These are phyloP conservation scores for Monascus purpureus DNA, from an alignment of 495 filamentous ascomycete genomes.

Conservation along the genomic window DNA sequence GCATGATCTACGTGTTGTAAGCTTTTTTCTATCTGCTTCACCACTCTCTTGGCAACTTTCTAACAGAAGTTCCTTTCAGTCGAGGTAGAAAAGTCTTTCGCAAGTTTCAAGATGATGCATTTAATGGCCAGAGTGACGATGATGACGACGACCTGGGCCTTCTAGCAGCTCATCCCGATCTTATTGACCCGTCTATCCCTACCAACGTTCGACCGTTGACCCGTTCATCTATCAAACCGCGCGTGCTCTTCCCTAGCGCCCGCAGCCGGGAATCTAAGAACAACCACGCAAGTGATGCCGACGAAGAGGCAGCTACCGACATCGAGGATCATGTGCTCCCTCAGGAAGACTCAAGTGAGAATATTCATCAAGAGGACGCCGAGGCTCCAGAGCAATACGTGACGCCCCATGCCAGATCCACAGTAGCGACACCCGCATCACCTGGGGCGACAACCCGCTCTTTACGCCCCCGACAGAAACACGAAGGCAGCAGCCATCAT, in stretches of 20 bases:
- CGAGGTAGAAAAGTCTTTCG: constrained; percentile 82
- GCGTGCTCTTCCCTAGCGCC: constrained; percentile 62
- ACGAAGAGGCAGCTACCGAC: constrained; percentile 40
- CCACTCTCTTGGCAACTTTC: constrained; percentile 2
- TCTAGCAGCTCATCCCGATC: constrained; percentile 23
- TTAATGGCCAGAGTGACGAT: constrained; percentile 24
- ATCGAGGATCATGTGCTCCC: constrained; percentile 41
- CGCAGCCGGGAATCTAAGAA: constrained; percentile 14
- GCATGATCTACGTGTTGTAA: constrained; percentile 80
- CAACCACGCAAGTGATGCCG: constrained; percentile 26
- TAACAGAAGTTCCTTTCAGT: constrained; percentile 33
- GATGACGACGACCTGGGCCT: constrained; percentile 37
- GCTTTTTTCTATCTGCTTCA: constrained; percentile 20
- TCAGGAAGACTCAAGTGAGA: constrained; percentile 28
- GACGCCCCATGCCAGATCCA: constrained; percentile 36
- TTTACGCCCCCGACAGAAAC: constrained; percentile 13
- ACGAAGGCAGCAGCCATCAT: constrained; percentile 9
- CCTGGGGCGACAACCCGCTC: constrained; percentile 16
- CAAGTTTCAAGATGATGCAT: constrained; percentile 32
- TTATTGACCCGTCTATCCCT: constrained; percentile 17
- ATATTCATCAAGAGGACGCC: constrained; percentile 8
- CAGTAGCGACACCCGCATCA: constrained; percentile 39
- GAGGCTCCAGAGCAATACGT: constrained; percentile 12
- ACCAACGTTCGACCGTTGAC: constrained; percentile 41
- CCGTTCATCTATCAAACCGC: constrained; percentile 66